These are phyloP conservation scores for Talaromyces sp. DNA, from an alignment of 2,329 filamentous ascomycete species.

Conservation along the genomic window DNA sequence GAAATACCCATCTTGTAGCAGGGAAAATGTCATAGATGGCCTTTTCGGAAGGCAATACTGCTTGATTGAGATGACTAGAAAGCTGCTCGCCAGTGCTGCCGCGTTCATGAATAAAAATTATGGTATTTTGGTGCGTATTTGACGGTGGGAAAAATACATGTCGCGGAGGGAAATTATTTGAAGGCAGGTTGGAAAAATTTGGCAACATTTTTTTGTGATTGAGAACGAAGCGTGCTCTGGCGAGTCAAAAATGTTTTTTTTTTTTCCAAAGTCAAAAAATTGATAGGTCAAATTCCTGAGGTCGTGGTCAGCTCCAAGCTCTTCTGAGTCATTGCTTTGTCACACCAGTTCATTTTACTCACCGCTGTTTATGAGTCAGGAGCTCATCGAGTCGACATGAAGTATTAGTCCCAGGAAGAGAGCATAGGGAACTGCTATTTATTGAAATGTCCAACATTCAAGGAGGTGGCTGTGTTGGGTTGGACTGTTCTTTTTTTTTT, in stretches of 20 bases:
- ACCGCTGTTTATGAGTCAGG: background rate
- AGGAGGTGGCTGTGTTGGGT: background rate
- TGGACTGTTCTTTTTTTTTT: background rate
- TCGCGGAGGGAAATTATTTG: constrained; percentile 8
- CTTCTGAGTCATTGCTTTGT: background rate
- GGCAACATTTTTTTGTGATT: background rate
- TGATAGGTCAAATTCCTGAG: background rate
- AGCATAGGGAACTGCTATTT: background rate
- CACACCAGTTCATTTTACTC: background rate
- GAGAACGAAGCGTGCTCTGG: background rate
- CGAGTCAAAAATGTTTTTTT: background rate
- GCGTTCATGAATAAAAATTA: constrained; percentile 13
- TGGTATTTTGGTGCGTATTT: constrained; percentile 8
- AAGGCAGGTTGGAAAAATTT: background rate
- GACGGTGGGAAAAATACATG: constrained; percentile 12
- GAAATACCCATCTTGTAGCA: constrained; percentile 13
- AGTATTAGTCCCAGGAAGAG: background rate
- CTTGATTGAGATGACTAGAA: constrained; percentile 5
- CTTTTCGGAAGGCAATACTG: background rate
- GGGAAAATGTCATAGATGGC: constrained; percentile 12
- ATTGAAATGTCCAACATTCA: background rate
- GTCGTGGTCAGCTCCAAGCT: background rate
- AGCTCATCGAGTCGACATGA: background rate
- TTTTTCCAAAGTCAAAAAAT: background rate
- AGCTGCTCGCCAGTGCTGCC: constrained; percentile 11